Base-by-base conservation (phyloP, 768 basidiomycete species). In the Termitomyces sp. region DNA sequence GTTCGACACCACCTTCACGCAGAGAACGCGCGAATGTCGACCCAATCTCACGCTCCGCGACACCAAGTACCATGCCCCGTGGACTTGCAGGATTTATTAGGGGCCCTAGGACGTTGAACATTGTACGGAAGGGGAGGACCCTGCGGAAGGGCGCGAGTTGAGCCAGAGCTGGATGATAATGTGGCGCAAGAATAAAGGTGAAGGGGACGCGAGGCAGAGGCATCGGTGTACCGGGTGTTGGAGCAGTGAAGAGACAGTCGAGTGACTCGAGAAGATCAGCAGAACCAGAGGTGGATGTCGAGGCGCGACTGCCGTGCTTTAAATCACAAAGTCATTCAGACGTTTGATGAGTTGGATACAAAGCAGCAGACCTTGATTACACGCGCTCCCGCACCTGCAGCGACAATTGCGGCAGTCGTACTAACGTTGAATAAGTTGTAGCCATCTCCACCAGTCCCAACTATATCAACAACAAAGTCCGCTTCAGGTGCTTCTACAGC, bases 351-450 rank as follows among this genome's bases (percentile, higher is more conserved):
- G 20, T 44, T 30, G 30, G 13, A 52, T 48, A 47, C 58, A 22
- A 20, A 26, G 33, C 5, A 56, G 24, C 55, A 22, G 65, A 91
- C 94, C 80, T 98, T 98, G 70, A 93, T 85, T 2, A 98, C 94
- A 38, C 94, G 80, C 0, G 91, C 91, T 5, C 96, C 96, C 3
- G 94, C 91, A 11, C 95, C 96, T 20, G 94, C 94, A 38, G 94
- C 96, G 22, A 98, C 91, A 59, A 99, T 81, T 0, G 83, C 94
- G 3, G 96, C 95, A 1, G 92, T 88, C 1, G 96, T 97, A 68
- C 93, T 95, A 45, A 98, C 95, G 68, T 98, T 98, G 81, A 94
- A 98, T 0, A 95, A 88, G 67, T 98, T 91, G 72, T 94, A 85
- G 0, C 94, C 94, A 72, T 98, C 96, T 9, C 96, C 96, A 9